Evolutionary conservation across 179 eudicot species (phyloP).

Genomic region (Beta lomatogona): DNA sequence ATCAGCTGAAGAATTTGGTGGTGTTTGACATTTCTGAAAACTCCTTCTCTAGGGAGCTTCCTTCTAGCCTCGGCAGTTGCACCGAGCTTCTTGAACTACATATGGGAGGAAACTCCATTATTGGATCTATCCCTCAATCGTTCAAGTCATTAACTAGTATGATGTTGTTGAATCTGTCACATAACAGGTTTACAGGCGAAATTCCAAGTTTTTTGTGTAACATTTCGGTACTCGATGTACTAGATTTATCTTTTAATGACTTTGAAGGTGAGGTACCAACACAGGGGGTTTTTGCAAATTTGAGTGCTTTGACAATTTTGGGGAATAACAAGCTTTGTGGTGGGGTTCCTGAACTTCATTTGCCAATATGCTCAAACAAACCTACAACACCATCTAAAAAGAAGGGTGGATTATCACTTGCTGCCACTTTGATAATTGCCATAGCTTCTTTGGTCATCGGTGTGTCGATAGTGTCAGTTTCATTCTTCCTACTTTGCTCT

Average conservation of each 20-base stretch:
- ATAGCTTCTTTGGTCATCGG: neutral
- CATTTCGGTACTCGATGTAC: neutral
- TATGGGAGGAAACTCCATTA: constrained; percentile 12
- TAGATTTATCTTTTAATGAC: constrained; percentile 27
- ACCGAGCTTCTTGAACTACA: neutral
- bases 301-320: neutral
- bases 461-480: neutral
- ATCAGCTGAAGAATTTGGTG: constrained; percentile 1
- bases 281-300: constrained; percentile 12
- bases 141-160: constrained; percentile 20
- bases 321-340: constrained; percentile 25
- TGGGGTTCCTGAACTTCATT: constrained; percentile 17
- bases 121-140: constrained; percentile 28
- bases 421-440: neutral
- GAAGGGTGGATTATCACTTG: neutral
- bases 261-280: constrained; percentile 27
- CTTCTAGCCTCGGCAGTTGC: constrained; percentile 11
- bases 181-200: constrained; percentile 21
- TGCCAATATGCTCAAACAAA: constrained; percentile 7
- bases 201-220: constrained; percentile 4
- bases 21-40: neutral
- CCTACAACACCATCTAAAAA: neutral
- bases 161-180: neutral
- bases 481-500: neutral
- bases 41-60: constrained; percentile 19